Conservation (phyloP, 306 rosid genomes). For the Carpinus fangiana region DNA sequence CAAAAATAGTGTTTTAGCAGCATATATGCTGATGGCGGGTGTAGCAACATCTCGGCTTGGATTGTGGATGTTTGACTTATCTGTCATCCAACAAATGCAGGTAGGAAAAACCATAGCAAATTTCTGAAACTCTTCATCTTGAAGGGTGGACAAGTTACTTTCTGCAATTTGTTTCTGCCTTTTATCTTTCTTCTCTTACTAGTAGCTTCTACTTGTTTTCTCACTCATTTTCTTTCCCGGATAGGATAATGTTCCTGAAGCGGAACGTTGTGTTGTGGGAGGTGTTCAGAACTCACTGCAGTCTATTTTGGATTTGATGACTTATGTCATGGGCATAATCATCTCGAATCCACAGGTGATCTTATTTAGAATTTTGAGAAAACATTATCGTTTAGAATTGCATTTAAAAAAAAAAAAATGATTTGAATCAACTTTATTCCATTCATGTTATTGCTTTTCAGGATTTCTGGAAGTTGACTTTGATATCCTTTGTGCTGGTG, state of each 20-base stretch:
- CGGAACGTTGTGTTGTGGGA: slow-evolving; percentile 81
- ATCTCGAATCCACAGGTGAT: slow-evolving; percentile 77
- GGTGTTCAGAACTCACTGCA: slow-evolving; percentile 89
- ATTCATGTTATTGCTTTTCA: slow-evolving; percentile 25
- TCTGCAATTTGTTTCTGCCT: slow-evolving; percentile 4
- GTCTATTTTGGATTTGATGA: slow-evolving; percentile 71
- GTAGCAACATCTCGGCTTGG: slow-evolving; percentile 89
- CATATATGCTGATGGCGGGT: slow-evolving; percentile 74
- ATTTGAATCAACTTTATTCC: slow-evolving; percentile 9
- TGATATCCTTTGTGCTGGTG: slow-evolving; percentile 56
- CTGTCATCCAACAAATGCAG: slow-evolving; percentile 95
- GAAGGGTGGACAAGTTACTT: background rate
- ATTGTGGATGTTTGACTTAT: slow-evolving; percentile 85
- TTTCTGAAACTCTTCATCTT: background rate
- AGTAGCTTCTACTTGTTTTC: background rate
- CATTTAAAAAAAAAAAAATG: background rate
- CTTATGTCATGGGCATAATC: slow-evolving; percentile 79
- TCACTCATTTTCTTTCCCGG: slow-evolving; percentile 4
- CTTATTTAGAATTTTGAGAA: background rate
- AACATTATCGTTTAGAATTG: background rate
- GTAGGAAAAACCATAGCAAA: slow-evolving; percentile 26
- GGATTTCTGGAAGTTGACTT: slow-evolving; percentile 77
- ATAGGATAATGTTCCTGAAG: slow-evolving; percentile 72
- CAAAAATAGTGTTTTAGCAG: slow-evolving; percentile 39
- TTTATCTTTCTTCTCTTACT: slow-evolving; percentile 2